Evolutionary conservation across 2,329 filamentous ascomycete species (phyloP), one percentile per base, ranked within the genome.

Genomic region (Lachnellula subtilissima): DNA sequence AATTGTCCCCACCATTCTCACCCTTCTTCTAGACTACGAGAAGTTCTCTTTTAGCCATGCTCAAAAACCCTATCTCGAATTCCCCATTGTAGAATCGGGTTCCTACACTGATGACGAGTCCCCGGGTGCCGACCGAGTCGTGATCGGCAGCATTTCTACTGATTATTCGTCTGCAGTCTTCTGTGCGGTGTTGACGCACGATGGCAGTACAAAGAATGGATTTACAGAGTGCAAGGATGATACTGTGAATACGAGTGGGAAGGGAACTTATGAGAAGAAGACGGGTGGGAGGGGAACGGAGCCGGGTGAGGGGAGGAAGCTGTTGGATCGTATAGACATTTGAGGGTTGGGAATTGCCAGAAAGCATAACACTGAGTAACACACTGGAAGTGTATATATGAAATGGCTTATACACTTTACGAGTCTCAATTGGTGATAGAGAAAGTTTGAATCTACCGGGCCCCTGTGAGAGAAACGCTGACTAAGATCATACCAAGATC

Each of bases 41-140:
- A 57, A 66, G 11, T 69, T 70, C 61, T 55, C 60, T 23, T 71
- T 71, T 60, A 25, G 53, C 15, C 66, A 68, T 50, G 66, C 66
- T 9, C 49, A 65, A 23, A 63, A 61, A 36, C 68, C 70, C 0
- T 70, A 70, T 45, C 62, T 70, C 32, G 69, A 70, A 39, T 72
- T 71, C 28, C 67, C 69, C 5, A 65, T 72, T 48, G 42, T 68
- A 22, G 35, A 53, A 12, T 53, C 45, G 19, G 65, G 64, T 17
- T 39, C 50, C 1, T 70, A 65, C 51, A 60, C 56, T 5, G 66
- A 62, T 4, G 56, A 59, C 15, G 43, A 58, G 36, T 61, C 59
- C 5, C 69, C 69, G 1, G 69, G 69, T 4, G 63, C 68, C 2
- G 70, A 71, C 39, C 54, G 70, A 15, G 58, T 72, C n/a, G 64